A percentile compares a stretch with the other conserved stretches of the same genome.
phyloP scores from a whole-genome alignment of 352 stramenopile species.

The Phytophthora pseudosyringae region DNA sequence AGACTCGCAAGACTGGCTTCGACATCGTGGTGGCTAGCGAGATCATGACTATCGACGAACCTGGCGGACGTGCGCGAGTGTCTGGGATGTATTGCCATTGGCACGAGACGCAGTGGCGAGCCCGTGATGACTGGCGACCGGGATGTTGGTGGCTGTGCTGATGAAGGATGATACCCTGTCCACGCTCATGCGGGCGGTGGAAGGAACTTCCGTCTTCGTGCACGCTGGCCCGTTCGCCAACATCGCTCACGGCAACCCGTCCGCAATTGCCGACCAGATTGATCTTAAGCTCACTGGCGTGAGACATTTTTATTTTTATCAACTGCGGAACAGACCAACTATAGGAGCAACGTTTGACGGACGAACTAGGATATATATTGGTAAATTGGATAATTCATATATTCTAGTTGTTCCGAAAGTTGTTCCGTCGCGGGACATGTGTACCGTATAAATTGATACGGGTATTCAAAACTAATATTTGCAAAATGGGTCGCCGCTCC shows the following conservation, averaged over 20 bases:
- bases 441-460: too few species aligned
- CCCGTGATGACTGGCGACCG: constrained; percentile 97
- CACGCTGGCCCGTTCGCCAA: constrained; percentile 98
- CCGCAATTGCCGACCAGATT: constrained; percentile 97
- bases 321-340: too few species aligned
- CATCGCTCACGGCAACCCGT: constrained; percentile 98
- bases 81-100: constrained; percentile 95
- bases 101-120: constrained; percentile 75
- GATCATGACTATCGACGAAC: constrained; percentile 98
- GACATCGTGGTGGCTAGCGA: constrained; percentile 96
- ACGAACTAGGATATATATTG: too few species aligned
- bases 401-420: too few species aligned
- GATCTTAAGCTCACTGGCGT: constrained; percentile 92
- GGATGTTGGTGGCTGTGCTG: constrained; percentile 95
- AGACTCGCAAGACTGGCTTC: constrained; percentile 73
- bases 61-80: constrained; percentile 95
- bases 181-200: constrained; percentile 98
- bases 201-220: constrained; percentile 97
- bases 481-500: too few species aligned
- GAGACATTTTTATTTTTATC: too few species aligned
- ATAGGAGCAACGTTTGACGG: too few species aligned
- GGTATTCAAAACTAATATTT: too few species aligned
- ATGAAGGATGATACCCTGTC: constrained; percentile 98
- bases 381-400: too few species aligned
- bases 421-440: too few species aligned